These are phyloP conservation scores for Exophiala mesophila DNA, from an alignment of 2,329 filamentous ascomycete genomes.

Conservation along the genomic window DNA sequence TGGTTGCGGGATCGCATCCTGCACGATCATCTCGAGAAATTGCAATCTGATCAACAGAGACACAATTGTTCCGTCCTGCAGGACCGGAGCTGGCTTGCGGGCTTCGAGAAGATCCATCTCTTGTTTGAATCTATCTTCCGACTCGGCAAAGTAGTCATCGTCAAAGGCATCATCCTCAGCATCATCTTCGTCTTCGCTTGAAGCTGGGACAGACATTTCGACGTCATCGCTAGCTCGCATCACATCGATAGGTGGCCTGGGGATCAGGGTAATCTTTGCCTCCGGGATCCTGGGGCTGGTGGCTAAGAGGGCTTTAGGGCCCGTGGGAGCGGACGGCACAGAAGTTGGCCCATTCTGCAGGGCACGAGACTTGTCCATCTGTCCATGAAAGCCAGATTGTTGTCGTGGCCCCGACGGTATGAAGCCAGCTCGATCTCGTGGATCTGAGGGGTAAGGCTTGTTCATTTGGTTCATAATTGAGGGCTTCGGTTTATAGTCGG, in stretches of 20 bases:
- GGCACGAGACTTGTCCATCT: conserved; percentile 12
- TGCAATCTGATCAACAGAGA: conserved; percentile 41
- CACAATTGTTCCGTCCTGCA: conserved; percentile 40
- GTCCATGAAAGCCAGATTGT: conserved; percentile 8
- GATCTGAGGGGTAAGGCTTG: conserved; percentile 18
- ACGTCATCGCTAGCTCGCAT: conserved; percentile 16
- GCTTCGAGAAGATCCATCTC: conserved; percentile 40
- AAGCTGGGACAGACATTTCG: conserved; percentile 25
- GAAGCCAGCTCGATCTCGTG: conserved; percentile 8
- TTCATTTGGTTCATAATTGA: conserved; percentile 23
- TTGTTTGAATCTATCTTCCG: conserved; percentile 41
- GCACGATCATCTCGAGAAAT: conserved; percentile 39
- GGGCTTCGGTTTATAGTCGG: conserved; percentile 23
- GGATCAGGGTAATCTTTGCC: conserved; percentile 11
- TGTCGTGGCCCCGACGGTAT: conserved; percentile 20
- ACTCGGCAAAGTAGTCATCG: conserved; percentile 44
- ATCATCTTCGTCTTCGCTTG: conserved; percentile 43
- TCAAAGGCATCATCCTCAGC: conserved; percentile 37
- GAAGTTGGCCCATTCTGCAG: conserved; percentile 5
- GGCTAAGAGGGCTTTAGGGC: conserved; percentile 14
- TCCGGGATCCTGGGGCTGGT: conserved; percentile 18
- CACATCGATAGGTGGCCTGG: conserved; percentile 7
- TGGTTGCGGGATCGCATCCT: conserved; percentile 28
- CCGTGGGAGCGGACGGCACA: conserved; percentile 11
- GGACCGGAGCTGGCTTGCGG: conserved; percentile 38